Conservation (phyloP, 345 rosid genomes). For the Litchi chinensis region DNA sequence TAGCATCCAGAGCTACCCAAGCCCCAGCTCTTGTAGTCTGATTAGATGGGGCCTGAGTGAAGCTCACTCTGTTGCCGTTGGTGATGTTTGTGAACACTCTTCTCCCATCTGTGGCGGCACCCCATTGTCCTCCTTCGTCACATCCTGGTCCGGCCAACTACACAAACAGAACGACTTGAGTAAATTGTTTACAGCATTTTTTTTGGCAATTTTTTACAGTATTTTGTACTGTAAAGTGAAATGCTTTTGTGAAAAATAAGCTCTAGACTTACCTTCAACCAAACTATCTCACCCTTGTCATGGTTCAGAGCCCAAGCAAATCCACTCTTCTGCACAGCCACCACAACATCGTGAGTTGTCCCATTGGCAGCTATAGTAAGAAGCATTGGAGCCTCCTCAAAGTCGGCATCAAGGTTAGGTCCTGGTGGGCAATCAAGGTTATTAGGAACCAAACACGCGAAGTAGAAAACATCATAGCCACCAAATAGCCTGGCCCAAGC, state of each 20-base stretch:
- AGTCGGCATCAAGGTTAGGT: slow-evolving; percentile 58
- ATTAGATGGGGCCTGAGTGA: slow-evolving; percentile 39
- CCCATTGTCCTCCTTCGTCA: slow-evolving; percentile 43
- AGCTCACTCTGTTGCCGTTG: slow-evolving; percentile 32
- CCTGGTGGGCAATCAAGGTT: slow-evolving; percentile 56
- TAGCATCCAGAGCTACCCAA: slow-evolving; percentile 48
- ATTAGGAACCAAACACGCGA: slow-evolving; percentile 41
- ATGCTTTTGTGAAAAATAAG: neutral
- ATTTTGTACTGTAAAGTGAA: neutral
- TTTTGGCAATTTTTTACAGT: too few relatives aligned
- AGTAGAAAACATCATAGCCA: slow-evolving; percentile 45
- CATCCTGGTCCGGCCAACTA: slow-evolving; percentile 50
- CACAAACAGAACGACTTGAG: neutral
- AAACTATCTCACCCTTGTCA: slow-evolving; percentile 20
- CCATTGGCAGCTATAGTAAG: slow-evolving; percentile 25
- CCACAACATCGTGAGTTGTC: slow-evolving; percentile 20
- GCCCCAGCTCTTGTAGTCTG: slow-evolving; percentile 47
- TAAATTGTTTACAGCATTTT: too few relatives aligned
- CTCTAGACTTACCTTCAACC: slow-evolving; percentile 26
- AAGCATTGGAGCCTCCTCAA: slow-evolving; percentile 50
- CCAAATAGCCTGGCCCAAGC: slow-evolving; percentile 45
- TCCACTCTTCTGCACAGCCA: slow-evolving; percentile 38
- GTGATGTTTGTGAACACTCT: slow-evolving; percentile 44
- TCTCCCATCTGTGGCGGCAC: slow-evolving; percentile 44
- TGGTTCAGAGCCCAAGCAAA: slow-evolving; percentile 35